Percentiles rank a stretch among this genome's conserved stretches.
These are phyloP conservation scores for Linum usitatissimum DNA, from an alignment of 345 rosid species.

Conservation along the genomic window DNA sequence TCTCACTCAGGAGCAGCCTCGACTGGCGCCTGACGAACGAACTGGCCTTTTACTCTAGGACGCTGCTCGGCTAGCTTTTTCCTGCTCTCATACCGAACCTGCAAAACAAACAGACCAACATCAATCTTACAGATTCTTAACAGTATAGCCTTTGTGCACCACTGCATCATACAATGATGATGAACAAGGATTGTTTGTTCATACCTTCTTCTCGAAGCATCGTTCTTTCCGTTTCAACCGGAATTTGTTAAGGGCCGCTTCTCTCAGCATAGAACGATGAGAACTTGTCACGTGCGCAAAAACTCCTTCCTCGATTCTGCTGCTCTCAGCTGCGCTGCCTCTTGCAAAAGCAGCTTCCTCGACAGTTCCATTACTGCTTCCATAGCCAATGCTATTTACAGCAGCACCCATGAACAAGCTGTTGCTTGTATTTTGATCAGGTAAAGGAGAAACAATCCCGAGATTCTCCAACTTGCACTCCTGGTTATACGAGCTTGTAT, in stretches of 20 bases:
- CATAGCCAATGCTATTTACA: not conserved
- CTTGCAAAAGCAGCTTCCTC: not conserved
- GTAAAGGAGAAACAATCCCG: not conserved
- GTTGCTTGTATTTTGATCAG: not conserved
- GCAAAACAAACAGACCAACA: slow-evolving; percentile 10
- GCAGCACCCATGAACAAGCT: not conserved
- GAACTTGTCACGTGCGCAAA: not conserved
- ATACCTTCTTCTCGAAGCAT: slow-evolving; percentile 62
- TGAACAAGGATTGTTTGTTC: not conserved
- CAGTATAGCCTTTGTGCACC: too few species aligned
- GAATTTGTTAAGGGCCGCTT: slow-evolving; percentile 59
- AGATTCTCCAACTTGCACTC: not conserved
- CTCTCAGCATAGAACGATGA: slow-evolving; percentile 19
- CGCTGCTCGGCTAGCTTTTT: slow-evolving; percentile 59
- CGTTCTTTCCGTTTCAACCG: slow-evolving; percentile 71
- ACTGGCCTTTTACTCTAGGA: slow-evolving; percentile 52
- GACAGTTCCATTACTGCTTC: not conserved
- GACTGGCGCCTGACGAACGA: slow-evolving; percentile 32
- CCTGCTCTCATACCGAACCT: slow-evolving; percentile 60
- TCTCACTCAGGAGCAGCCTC: not conserved
- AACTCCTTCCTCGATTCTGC: not conserved
- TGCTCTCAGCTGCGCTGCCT: not conserved
- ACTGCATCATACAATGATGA: too few species aligned
- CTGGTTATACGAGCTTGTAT: not conserved
- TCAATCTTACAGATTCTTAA: too few species aligned